Evolutionary conservation across 2,329 filamentous ascomycete species (phyloP), one percentile per base, ranked within the genome.

Genomic region (Blumeriella jaapii): DNA sequence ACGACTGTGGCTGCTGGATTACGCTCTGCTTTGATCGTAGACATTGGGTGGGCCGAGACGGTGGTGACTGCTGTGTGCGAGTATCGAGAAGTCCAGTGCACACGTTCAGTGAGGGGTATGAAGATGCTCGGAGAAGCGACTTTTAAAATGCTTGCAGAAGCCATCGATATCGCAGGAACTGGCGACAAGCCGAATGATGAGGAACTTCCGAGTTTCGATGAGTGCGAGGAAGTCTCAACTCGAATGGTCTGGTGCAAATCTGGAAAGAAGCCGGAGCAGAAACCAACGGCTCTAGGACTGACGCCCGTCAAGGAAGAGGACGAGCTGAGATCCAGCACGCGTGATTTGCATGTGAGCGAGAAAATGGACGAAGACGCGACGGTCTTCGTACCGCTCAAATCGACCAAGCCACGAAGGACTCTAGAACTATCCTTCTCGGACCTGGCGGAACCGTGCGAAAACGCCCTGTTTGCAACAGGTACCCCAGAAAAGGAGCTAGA

Each of bases 1-100:
- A 67, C 76, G 2, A 67, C 80, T 5, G 71, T 87, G 3, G 81
- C 80, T 6, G 86, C 87, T 5, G 91, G 91, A 1, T 63, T 93
- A 25, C 76, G 91, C 10, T 84, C 83, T n/a, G 85, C 80, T 1
- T 59, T 98, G 26, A 74, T 96, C 0, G 67, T 98, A 23, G 86
- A 98, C 53, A 69, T 98, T 41, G 91, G 89, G 27, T 98, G 91
- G 91, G 70, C 77, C 26, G 91, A 96, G 58, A 93, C 87, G 0
- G 71, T 79, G 0, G 73, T 93, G 14, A 93, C 85, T 0, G 82
- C 78, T 5, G 69, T 96, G 5, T 96, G 87, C 54, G 91, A 98
- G 59, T 94, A 86, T 56, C 78, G 83, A 35, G 86, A 93, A 55
- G 74, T 94, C 1, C 66, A 69, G 11, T 74, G 74, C 35, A 72